Base-by-base conservation (phyloP, 2,329 filamentous ascomycete genomes). In the Geoglossum cookeanum region DNA sequence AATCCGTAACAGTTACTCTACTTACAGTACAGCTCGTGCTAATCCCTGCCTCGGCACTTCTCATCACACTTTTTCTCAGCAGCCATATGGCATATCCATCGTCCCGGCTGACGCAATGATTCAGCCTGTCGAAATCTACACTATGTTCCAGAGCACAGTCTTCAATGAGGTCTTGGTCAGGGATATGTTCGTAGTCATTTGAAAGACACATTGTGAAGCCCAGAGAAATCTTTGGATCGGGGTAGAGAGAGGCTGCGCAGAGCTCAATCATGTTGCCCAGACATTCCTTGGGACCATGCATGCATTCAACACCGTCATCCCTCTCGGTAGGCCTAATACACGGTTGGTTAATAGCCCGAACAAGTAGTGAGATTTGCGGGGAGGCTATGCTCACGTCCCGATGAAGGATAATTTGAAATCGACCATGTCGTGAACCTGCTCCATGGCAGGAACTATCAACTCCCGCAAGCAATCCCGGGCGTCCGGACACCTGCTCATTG, bases 401-500 rank as follows among this genome's bases (percentile, higher is more conserved):
- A 98, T 94, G 66, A 86, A 97, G 7, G 87, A 92, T 59, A 97
- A 75, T 33, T 78, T 84, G 69, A 98, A 97, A 74, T 95, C 83
- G 60, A 97, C 88, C 68, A 94, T 92, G 61, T 87, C 79, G 60
- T 80, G 76, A 42, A 90, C 78, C 59, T 80, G 78, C 69, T 88
- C 81, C 90, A 98, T 96, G 27, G 83, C 78, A 0, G 92, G 92
- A 15, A 97, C 72, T 29, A 98, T 77, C 63, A 98, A 72, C 59
- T 89, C 74, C 60, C 81, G 79, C 22, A 98, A 74, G 65, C 91
- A 96, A 66, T 87, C 84, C 68, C 77, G 78, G 1, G 92, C 89
- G 70, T 98, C 92, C 0, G 91, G 90, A 65, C 92, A 98, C 75
- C 97, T 96, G 72, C 83, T 87, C 84, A 97, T 98, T 64, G 97